Base-by-base conservation (phyloP, 805 yeast genomes). In the Pichia californica region DNA sequence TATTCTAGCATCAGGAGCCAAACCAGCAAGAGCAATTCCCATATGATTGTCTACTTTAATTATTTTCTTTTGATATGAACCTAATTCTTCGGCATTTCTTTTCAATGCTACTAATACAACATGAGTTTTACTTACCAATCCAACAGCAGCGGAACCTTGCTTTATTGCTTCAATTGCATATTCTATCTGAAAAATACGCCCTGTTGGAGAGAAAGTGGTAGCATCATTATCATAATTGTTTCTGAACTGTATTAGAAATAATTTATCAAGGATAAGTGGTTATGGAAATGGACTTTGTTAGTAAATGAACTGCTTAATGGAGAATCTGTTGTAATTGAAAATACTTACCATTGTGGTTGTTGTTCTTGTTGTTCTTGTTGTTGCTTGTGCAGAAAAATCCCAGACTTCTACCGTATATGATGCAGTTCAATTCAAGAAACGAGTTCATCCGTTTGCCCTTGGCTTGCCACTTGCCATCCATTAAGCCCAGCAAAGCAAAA, bases 171-270 rank as follows among this genome's bases (percentile, higher is more conserved):
- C 96, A 41, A 87, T 69, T 3, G 96, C 96, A 55, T 86, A 86
- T 61, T 88, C 96, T 11, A 80, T 85, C 66, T 87, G 96, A 68
- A 88, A 88, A 47, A 88, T 77, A 54, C 96, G 77, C 5, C 96
- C 96, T 5, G 95, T 88, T 44, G 96, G 96, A 28, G 98, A 91
- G 69, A 87, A 93, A 13, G 99, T 93, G 46, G 93, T 96, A 37
- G 98, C 83, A 66, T 93, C 99, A 74, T 95, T 94, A 66, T 93
- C 99, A 75, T 93, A 93, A 58, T 94, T 93, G 69, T 93, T 93
- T 76, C 99, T 88, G 64, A 93, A 93, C 99, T 67, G 43, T 40
- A 16, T 15, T 15, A 25, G 13, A 18, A 13, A 14, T 14, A 33
- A 9, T 15, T 19, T 16, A 32, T 15, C 16, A 19, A 23, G 27